phyloP scores from a whole-genome alignment of 2,329 filamentous ascomycete species.

The Monosporascus sp. region DNA sequence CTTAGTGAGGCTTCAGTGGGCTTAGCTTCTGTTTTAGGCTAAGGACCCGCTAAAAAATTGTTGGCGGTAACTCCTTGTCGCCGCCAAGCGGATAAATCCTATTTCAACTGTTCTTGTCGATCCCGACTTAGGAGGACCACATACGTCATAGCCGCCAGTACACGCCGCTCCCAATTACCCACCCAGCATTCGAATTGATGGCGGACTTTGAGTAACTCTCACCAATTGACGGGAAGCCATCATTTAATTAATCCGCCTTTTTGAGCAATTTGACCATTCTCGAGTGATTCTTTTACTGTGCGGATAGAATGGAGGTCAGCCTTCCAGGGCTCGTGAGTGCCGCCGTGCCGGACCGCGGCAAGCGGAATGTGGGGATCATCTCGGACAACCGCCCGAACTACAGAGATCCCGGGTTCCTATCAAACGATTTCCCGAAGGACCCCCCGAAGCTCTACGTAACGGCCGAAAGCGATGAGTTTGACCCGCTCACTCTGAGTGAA shows the following conservation, averaged over 20 bases:
- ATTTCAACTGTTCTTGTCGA: not conserved
- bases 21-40: too few relatives aligned
- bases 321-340: slow-evolving; percentile 24
- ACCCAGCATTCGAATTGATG: not conserved
- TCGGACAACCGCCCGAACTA: slow-evolving; percentile 28
- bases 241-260: not conserved
- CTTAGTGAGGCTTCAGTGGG: too few relatives aligned
- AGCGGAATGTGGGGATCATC: slow-evolving; percentile 15
- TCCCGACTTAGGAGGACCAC: not conserved
- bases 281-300: not conserved
- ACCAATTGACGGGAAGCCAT: not conserved
- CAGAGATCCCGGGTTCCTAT: slow-evolving; percentile 38
- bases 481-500: slow-evolving; percentile 29
- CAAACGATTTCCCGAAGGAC: slow-evolving; percentile 31
- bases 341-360: slow-evolving; percentile 17
- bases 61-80: too few relatives aligned
- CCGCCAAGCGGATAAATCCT: too few relatives aligned
- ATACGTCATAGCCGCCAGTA: not conserved
- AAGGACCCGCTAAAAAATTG: too few relatives aligned
- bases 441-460: slow-evolving; percentile 38
- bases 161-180: too few relatives aligned
- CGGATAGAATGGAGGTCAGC: slow-evolving; percentile 23
- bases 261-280: too few relatives aligned
- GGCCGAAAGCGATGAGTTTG: slow-evolving; percentile 38
- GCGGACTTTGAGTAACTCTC: not conserved